Conservation (phyloP, 805 yeast species). For the Candida sithepensis region DNA sequence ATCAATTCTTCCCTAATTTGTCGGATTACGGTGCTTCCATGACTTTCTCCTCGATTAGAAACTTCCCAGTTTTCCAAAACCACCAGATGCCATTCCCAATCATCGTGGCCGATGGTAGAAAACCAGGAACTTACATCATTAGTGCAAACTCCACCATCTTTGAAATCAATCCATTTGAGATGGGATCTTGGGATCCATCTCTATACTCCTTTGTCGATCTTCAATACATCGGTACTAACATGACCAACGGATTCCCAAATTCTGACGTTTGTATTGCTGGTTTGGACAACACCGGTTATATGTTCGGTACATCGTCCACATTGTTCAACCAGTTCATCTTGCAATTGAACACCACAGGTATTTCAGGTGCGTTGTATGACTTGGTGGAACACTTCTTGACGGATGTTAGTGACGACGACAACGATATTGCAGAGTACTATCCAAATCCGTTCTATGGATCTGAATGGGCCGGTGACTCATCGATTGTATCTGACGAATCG, state of each 20-base stretch:
- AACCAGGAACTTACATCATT: constrained; percentile 55
- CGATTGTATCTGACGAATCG: constrained; percentile 38
- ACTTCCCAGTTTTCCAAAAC: constrained; percentile 54
- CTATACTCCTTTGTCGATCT: constrained; percentile 61
- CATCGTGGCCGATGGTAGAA: constrained; percentile 60
- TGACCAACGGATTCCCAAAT: constrained; percentile 55
- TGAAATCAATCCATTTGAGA: constrained; percentile 61
- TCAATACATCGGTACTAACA: constrained; percentile 66
- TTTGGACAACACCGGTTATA: constrained; percentile 76
- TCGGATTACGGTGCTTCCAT: constrained; percentile 62
- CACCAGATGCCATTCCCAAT: constrained; percentile 74
- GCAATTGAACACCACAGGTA: constrained; percentile 50
- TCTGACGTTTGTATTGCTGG: constrained; percentile 55
- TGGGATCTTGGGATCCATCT: constrained; percentile 88
- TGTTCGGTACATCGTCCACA: constrained; percentile 80
- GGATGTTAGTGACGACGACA: constrained; percentile 40
- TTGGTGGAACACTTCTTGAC: constrained; percentile 43
- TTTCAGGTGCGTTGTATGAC: constrained; percentile 43
- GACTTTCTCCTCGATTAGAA: constrained; percentile 55
- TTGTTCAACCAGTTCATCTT: constrained; percentile 68
- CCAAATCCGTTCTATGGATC: constrained; percentile 69
- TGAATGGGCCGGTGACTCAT: constrained; percentile 32
- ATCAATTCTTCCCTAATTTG: constrained; percentile 63
- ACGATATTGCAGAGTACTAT: constrained; percentile 64
- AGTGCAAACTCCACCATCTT: constrained; percentile 66